Percentiles rank a stretch among this genome's conserved stretches.
Evolutionary conservation across 176 grass and related monocot genomes (phyloP).

Genomic region (Paspalum notatum): DNA sequence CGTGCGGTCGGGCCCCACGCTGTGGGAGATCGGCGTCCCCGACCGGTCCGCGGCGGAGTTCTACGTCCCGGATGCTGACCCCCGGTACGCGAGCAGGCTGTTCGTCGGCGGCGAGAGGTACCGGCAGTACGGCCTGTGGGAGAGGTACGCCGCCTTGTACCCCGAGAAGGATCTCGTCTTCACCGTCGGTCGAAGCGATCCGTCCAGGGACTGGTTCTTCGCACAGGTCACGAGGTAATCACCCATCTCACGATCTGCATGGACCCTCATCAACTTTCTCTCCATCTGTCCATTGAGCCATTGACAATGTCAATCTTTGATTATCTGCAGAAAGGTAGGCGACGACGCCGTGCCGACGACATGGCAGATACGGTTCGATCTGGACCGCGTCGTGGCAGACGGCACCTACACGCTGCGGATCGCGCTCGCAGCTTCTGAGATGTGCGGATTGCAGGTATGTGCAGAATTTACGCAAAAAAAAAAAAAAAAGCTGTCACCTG

Average conservation of each 20-base stretch:
- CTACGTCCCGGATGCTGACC: slow-evolving; percentile 62
- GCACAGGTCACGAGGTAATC: slow-evolving; percentile 75
- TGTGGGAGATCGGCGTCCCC: slow-evolving; percentile 82
- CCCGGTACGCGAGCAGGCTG: slow-evolving; percentile 51
- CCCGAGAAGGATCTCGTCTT: slow-evolving; percentile 56
- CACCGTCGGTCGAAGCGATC: slow-evolving; percentile 50
- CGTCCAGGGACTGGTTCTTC: slow-evolving; percentile 86
- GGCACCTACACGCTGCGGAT: slow-evolving; percentile 51
- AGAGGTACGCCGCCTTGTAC: slow-evolving; percentile 71
- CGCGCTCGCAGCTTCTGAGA: slow-evolving; percentile 49
- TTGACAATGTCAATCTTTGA: neutral
- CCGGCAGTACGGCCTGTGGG: slow-evolving; percentile 91
- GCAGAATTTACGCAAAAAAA: neutral
- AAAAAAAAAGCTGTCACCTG: too few relatives aligned
- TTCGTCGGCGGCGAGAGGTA: slow-evolving; percentile 50
- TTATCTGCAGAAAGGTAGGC: slow-evolving; percentile 39
- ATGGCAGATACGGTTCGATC: slow-evolving; percentile 56
- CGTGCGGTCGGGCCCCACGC: slow-evolving; percentile 59
- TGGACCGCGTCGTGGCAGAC: slow-evolving; percentile 14
- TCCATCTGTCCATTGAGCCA: too few relatives aligned
- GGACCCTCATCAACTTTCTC: too few relatives aligned
- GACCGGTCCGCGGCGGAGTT: slow-evolving; percentile 78
- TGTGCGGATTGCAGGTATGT: slow-evolving; percentile 50
- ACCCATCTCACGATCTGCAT: too few relatives aligned
- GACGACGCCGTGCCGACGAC: slow-evolving; percentile 32